A percentile compares a stretch with the other conserved stretches of the same genome.
Evolutionary conservation across 2,329 filamentous ascomycete species (phyloP).

Genomic region (Pestalotiopsis sp.): DNA sequence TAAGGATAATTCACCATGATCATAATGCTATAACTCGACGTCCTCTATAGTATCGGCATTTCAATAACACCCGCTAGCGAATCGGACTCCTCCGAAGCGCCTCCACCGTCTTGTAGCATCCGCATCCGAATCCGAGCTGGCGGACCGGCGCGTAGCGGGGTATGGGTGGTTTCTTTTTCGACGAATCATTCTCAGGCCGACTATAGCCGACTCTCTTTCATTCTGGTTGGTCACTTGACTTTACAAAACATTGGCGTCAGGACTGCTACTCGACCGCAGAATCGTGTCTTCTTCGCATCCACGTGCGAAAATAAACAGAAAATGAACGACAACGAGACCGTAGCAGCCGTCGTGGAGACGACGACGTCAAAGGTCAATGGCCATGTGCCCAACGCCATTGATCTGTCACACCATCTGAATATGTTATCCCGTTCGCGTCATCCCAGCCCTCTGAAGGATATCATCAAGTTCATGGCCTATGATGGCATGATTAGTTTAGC

Average conservation of each 20-base stretch:
- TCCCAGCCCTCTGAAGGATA: slow-evolving; percentile 32
- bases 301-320: not conserved
- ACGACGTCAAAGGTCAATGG: not conserved
- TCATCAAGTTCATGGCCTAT: slow-evolving; percentile 32
- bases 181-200: not conserved
- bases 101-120: not conserved
- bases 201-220: not conserved
- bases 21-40: not conserved
- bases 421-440: slow-evolving; percentile 27
- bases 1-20: not conserved
- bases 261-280: not conserved
- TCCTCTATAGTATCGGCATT: not conserved
- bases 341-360: not conserved
- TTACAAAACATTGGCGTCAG: not conserved
- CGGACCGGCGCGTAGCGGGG: not conserved
- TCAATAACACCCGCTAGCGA: not conserved
- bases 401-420: slow-evolving; percentile 33
- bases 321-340: not conserved
- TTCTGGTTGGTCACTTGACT: not conserved
- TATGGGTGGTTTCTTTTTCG: not conserved
- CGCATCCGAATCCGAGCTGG: not conserved
- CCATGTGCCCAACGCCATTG: slow-evolving; percentile 12
- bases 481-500: slow-evolving; percentile 34
- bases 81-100: not conserved
- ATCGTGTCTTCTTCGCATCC: not conserved